Conservation (phyloP, 2,329 filamentous ascomycete genomes). For the Biscogniauxia mediterranea region DNA sequence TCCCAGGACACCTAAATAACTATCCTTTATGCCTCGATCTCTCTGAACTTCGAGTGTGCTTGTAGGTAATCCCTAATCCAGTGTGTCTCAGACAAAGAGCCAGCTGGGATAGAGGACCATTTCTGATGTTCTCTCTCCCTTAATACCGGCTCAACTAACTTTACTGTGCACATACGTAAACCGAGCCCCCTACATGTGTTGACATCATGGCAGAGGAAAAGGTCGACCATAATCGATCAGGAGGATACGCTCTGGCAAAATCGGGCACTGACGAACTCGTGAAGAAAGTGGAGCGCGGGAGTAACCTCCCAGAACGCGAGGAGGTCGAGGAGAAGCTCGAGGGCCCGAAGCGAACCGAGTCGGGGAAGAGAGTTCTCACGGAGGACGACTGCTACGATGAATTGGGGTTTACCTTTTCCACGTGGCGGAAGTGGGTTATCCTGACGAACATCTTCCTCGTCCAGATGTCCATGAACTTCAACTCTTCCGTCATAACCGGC, state of each 20-base stretch:
- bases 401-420: conserved; percentile 43
- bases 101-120: not conserved
- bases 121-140: too few species aligned
- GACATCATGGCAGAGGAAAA: not conserved
- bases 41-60: not conserved
- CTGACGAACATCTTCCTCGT: conserved; percentile 46
- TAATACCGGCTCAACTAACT: too few species aligned
- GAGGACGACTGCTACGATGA: conserved; percentile 47
- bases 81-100: not conserved
- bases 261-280: not conserved
- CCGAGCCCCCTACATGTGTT: not conserved
- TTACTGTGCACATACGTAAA: not conserved
- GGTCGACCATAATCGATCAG: not conserved
- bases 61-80: not conserved
- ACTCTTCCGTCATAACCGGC: conserved; percentile 47
- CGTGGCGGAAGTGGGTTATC: conserved; percentile 49
- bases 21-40: not conserved
- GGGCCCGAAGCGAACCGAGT: conserved; percentile 7
- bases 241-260: not conserved
- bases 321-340: conserved; percentile 4
- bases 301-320: not conserved
- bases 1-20: not conserved
- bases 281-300: not conserved
- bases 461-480: conserved; percentile 52
- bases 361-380: conserved; percentile 40